A percentile compares a stretch with the other conserved stretches of the same genome.
These are phyloP conservation scores for Apiospora hydei DNA, from an alignment of 2,329 filamentous ascomycete genomes.

Conservation along the genomic window DNA sequence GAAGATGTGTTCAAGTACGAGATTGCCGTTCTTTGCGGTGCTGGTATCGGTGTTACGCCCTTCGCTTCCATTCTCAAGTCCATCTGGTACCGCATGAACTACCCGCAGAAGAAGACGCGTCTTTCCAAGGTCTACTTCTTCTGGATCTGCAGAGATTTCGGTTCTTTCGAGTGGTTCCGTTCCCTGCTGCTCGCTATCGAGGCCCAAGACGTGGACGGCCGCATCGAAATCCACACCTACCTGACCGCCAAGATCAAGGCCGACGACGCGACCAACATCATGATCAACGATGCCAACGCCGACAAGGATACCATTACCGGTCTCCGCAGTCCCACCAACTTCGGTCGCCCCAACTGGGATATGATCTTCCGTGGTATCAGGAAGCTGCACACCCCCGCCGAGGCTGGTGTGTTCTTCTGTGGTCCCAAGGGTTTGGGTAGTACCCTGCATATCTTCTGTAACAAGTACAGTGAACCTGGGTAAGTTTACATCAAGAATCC, in stretches of 20 bases:
- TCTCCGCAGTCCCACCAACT: conserved; percentile 82
- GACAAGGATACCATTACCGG: conserved; percentile 87
- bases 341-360: conserved; percentile 88
- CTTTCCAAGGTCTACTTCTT: conserved; percentile 91
- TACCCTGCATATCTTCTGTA: conserved; percentile 81
- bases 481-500: conserved; percentile 51
- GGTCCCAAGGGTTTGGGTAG: conserved; percentile 82
- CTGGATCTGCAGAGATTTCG: conserved; percentile 90
- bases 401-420: conserved; percentile 85
- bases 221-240: conserved; percentile 90
- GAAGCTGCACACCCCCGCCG: conserved; percentile 76
- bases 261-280: conserved; percentile 88
- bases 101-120: conserved; percentile 79
- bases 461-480: conserved; percentile 85
- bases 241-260: conserved; percentile 86
- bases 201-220: conserved; percentile 81
- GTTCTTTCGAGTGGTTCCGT: conserved; percentile 89
- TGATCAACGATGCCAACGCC: conserved; percentile 88
- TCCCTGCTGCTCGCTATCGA: conserved; percentile 85
- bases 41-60: conserved; percentile 85
- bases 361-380: conserved; percentile 86
- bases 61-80: conserved; percentile 89
- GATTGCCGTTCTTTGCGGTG: conserved; percentile 78
- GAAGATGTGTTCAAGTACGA: conserved; percentile 93
- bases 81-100: conserved; percentile 94